Conservation (phyloP, 1,139 yeast species). For the Suhomyces coccinellae region DNA sequence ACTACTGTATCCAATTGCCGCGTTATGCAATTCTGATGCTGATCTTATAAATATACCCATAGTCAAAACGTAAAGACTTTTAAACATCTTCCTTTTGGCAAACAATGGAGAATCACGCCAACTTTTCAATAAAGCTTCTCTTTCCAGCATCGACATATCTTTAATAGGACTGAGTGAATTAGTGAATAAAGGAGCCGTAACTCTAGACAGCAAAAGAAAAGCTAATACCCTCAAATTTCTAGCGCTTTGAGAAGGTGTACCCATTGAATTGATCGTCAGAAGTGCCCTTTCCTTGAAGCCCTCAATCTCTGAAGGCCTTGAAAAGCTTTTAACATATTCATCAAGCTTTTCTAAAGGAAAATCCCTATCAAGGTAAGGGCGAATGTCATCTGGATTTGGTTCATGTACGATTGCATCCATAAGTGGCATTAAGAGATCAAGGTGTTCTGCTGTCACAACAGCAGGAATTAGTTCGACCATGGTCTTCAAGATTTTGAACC, state of each 20-base stretch:
- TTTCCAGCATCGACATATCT: constrained; percentile 38
- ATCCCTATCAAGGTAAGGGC: constrained; percentile 26
- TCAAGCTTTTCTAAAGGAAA: constrained; percentile 34
- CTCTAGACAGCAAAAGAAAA: constrained; percentile 30
- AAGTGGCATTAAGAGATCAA: constrained; percentile 28
- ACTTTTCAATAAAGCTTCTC: constrained; percentile 28
- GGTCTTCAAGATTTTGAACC: no score
- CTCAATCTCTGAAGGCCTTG: constrained; percentile 35
- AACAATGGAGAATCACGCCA: constrained; percentile 44
- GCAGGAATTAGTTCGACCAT: constrained; percentile 15
- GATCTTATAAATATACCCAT: constrained; percentile 24
- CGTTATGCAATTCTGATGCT: constrained; percentile 36
- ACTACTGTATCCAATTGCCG: constrained; percentile 39
- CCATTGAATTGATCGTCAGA: background rate
- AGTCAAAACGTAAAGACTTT: constrained; percentile 26
- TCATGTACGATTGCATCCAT: constrained; percentile 43
- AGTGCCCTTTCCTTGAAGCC: constrained; percentile 22
- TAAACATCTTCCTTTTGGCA: constrained; percentile 31
- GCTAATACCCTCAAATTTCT: constrained; percentile 13
- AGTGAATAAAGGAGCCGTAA: constrained; percentile 40
- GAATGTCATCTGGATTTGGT: constrained; percentile 30
- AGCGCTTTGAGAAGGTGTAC: constrained; percentile 16
- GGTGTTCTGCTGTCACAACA: constrained; percentile 26
- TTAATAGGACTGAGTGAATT: constrained; percentile 34
- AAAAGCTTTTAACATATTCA: constrained; percentile 31